phyloP scores from a whole-genome alignment of 1,284 basidiomycete genomes.

The Pholiota adiposa region DNA sequence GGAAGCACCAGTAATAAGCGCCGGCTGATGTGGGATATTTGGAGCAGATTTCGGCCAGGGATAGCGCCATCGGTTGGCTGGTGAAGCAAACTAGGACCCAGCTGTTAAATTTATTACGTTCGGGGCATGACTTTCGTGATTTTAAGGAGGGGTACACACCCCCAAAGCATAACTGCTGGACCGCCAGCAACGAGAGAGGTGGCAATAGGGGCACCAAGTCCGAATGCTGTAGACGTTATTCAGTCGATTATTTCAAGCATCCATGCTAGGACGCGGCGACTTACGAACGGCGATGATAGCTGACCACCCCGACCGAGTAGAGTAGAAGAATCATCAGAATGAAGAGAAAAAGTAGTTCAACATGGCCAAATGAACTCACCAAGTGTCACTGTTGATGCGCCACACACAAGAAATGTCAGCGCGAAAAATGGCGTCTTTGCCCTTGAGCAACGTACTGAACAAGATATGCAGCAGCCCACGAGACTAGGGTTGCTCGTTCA shows the following conservation, averaged over 20 bases:
- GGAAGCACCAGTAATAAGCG: slow-evolving; percentile 62
- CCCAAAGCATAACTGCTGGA: slow-evolving; percentile 57
- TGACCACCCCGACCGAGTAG: slow-evolving; percentile 21
- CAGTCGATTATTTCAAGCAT: background rate
- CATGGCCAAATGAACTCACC: slow-evolving; percentile 33
- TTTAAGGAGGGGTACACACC: slow-evolving; percentile 32
- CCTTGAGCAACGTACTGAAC: slow-evolving; percentile 47
- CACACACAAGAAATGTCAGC: background rate
- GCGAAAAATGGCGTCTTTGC: background rate
- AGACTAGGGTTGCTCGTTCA: slow-evolving; percentile 33
- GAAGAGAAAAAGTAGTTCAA: no score
- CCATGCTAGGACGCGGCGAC: slow-evolving; percentile 21
- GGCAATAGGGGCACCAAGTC: slow-evolving; percentile 53
- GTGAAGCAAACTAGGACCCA: slow-evolving; percentile 52
- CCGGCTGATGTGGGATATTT: slow-evolving; percentile 62
- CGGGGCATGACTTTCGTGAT: background rate
- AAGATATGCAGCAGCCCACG: slow-evolving; percentile 49
- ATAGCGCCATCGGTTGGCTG: slow-evolving; percentile 50
- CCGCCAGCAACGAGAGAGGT: slow-evolving; percentile 58
- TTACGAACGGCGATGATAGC: slow-evolving; percentile 60
- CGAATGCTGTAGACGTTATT: slow-evolving; percentile 43
- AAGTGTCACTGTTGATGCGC: slow-evolving; percentile 44
- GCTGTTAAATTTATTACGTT: slow-evolving; percentile 29
- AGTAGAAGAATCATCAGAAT: background rate
- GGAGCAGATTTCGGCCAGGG: slow-evolving; percentile 58